Evolutionary conservation across 2,329 filamentous ascomycete species (phyloP), one percentile per base, ranked within the genome.

Genomic region (Paecilomyces sp.): DNA sequence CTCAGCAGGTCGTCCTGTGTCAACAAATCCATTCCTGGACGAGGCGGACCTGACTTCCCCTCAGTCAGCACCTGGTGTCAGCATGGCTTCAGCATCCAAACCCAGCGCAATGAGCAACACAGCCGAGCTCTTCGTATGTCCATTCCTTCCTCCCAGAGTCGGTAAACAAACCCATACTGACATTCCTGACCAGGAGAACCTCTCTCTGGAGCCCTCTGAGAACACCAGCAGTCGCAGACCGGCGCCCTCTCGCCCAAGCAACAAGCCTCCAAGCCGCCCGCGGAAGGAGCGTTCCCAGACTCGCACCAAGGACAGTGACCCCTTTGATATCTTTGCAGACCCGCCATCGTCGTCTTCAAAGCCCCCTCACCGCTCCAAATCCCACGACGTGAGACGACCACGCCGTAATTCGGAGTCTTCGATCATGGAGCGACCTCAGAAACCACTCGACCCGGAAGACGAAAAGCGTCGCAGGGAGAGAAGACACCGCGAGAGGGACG

Each of bases 371-470:
- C 62, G 67, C 61, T 30, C 66, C 70, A 60, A 76, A 47, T 62
- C 78, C 58, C 71, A 73, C 33, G 75, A 78, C 55, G 72, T 74
- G 56, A 71, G 77, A 54, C 79, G 82, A 31, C 79, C 79, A 36
- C 80, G 85, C 59, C 82, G 85, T 57, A 86, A 87, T 67, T 88
- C 85, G 0, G 85, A 88, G 64, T 86, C 85, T 0, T 88, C 85
- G 1, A 75, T 86, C 56, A 80, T 85, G 71, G 83, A 80, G 34
- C 76, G 76, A 31, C 63, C 82, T 61, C 72, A 74, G 8, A 76
- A 81, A 74, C 71, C 79, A 67, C 60, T 81, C 69, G 69, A 78
- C 66, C 75, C 75, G 68, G 78, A 79, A 54, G 81, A 77, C 47
- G 80, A 83, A 57, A 70, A 79, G 76, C 71, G 83, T 55, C 77